Base-by-base conservation (phyloP, 129 eudicot genomes). In the Centrapalus pauciflorus region DNA sequence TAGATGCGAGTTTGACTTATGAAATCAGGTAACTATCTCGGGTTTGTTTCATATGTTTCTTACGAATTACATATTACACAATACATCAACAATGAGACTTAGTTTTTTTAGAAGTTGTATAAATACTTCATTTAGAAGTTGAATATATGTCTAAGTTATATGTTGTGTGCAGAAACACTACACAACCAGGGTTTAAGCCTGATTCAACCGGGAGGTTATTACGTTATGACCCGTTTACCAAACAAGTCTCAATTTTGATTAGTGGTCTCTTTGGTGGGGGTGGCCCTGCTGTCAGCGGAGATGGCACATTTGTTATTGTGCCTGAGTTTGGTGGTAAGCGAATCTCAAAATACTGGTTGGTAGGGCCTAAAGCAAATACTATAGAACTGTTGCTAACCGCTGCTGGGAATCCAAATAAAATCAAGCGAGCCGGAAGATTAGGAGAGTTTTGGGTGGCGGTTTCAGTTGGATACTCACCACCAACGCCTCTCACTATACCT, bases 1-100 rank as follows among this genome's bases (percentile, higher is more conserved):
- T 7, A 1, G 80, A 68, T 69, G 71, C 19, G 5, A 68, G 71
- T 69, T 45, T 64, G 51, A 76, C 75, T 5, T 69, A 23, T 43
- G 75, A 63, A 3, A 61, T 76, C 26, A 61, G 74, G 80, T 76
- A 69, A 38, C 48, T 6, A 33, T 4, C 17, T 38, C 40, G 33
- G 3, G 14, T 20, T 0, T 5, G 0, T 5, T 13, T 24, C n/a
- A 26, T 20, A 13, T 24, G 12, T n/a, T n/a, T n/a, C n/a, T n/a
- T n/a, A n/a, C n/a, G 3, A 27, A 19, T 4, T 8, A 0, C 4
- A 33, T 37, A 17, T 61, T 35, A n/a, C n/a, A n/a, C n/a, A n/a
- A n/a, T n/a, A n/a, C 12, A 13, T 34, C 0, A n/a, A n/a, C n/a
- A n/a, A n/a, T n/a, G n/a, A n/a, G n/a, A n/a, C n/a, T 0, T n/a